Base-by-base conservation (phyloP, 2,329 filamentous ascomycete genomes). In the Colletotrichum salicis region DNA sequence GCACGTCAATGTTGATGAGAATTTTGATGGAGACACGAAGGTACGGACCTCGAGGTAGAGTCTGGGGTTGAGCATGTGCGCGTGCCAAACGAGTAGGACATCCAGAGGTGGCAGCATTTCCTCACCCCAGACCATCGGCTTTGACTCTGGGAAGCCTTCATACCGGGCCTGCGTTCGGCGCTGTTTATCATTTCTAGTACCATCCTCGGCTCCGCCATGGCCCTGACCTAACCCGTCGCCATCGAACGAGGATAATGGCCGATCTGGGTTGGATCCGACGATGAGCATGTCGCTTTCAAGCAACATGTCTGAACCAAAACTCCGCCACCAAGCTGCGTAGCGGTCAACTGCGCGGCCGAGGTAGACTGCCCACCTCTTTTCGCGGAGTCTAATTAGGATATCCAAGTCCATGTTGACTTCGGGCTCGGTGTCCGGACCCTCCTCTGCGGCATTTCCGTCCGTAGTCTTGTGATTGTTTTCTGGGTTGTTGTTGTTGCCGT, bases 11-110 rank as follows among this genome's bases (percentile, higher is more conserved):
- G 19, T 24, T 10, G 35, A 51, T 31, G 13, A 24, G 2, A 11
- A n/a, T 29, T 37, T 13, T 1, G n/a, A 22, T 4, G 13, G 12
- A 3, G 3, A 37, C 3, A 19, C 22, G 31, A n/a, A 3, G 22
- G 22, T 22, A 56, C 5, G 1, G 19, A 65, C 71, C 76, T 93
- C 91, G 8, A 92, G 85, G 76, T 90, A 93, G 31, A 82, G 83
- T 63, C 89, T 83, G 0, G 92, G 92, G 71, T 93, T 94, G 1
- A 94, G 85, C 85, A 92, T 89, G 74, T 92, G 91, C 0, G 91
- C 82, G 79, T 94, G 92, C 90, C 91, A 93, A 0, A 94, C 90
- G 89, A 94, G 90, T 13, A 94, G 78, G 0, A 94, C 87, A 79
- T 94, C 92, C 66, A 90, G 77, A 4, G 89, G 89, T 8, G 88